Evolutionary conservation across 2,329 filamentous ascomycete species (phyloP).

Genomic region (Microcyclosporella mali): DNA sequence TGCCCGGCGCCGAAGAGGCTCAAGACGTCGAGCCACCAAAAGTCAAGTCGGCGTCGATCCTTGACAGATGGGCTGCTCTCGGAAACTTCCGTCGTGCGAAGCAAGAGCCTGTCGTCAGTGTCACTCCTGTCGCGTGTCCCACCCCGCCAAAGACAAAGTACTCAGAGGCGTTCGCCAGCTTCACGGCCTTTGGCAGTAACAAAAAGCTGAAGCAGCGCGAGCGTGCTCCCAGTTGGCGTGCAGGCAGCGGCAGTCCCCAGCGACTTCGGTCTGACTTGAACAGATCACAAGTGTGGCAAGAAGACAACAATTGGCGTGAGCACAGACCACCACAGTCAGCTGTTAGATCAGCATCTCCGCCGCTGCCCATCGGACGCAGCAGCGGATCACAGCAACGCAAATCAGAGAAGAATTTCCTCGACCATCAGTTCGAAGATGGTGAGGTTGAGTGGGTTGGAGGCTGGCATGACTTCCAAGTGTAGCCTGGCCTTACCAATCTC

Average conservation of each 20-base stretch:
- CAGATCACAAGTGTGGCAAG: constrained; percentile 36
- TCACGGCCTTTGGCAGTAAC: constrained; percentile 29
- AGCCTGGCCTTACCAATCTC: constrained; percentile 5
- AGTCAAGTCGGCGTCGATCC: constrained; percentile 41
- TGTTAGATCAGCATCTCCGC: constrained; percentile 14
- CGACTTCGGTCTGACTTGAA: constrained; percentile 31
- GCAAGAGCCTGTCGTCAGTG: constrained; percentile 38
- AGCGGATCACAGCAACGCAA: constrained; percentile 17
- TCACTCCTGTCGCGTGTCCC: constrained; percentile 28
- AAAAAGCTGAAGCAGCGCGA: constrained; percentile 30
- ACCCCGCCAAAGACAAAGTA: constrained; percentile 29
- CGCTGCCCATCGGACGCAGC: constrained; percentile 8
- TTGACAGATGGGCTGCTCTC: constrained; percentile 86
- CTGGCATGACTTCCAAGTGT: constrained; percentile 51
- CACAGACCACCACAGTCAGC: constrained; percentile 28
- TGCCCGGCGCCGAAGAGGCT: constrained; percentile 31
- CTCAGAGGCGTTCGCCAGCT: constrained; percentile 27
- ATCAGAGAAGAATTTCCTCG: constrained; percentile 34
- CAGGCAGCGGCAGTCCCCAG: constrained; percentile 22
- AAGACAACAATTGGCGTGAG: constrained; percentile 46
- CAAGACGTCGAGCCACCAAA: constrained; percentile 58
- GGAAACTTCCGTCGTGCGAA: constrained; percentile 75
- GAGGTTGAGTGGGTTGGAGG: constrained; percentile 94
- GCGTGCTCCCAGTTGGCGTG: constrained; percentile 28
- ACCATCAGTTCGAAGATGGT: constrained; percentile 45